Evolutionary conservation across 345 rosid genomes (phyloP).

Genomic region (Murraya paniculata): DNA sequence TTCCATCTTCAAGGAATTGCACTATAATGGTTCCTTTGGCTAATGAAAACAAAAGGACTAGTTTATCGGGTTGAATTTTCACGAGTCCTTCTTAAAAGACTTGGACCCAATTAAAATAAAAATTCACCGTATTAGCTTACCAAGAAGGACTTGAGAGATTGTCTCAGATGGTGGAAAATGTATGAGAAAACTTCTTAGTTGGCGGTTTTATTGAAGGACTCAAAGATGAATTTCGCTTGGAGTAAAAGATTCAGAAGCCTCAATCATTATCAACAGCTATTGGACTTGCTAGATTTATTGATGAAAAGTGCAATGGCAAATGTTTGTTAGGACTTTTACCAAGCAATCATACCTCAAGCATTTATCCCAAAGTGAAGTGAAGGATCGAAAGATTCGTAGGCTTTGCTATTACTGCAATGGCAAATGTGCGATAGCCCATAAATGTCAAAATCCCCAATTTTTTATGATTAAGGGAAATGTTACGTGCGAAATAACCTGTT

Average conservation of each 20-base stretch:
- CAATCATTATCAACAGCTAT: not conserved
- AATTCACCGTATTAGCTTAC: not conserved
- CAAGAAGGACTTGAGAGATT: not conserved
- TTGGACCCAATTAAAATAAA: not conserved
- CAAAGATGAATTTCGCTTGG: not conserved
- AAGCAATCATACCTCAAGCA: too few relatives aligned
- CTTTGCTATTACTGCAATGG: too few relatives aligned
- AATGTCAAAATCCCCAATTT: too few relatives aligned
- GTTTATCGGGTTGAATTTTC: not conserved
- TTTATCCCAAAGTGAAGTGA: too few relatives aligned
- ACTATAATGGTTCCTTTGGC: not conserved
- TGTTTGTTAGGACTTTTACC: too few relatives aligned
- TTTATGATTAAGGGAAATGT: too few relatives aligned
- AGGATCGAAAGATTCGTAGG: too few relatives aligned
- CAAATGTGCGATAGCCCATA: too few relatives aligned
- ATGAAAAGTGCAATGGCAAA: not conserved
- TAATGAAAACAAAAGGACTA: not conserved
- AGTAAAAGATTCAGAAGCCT: not conserved
- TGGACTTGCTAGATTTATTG: not conserved
- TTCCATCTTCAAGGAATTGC: not conserved
- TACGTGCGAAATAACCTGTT: accelerated
- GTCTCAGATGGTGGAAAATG: not conserved
- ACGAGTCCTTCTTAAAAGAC: not conserved
- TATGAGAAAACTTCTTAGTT: not conserved
- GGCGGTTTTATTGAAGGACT: not conserved